These are phyloP conservation scores for Raphanus hybrid DNA, from an alignment of 441 rosid species.

Conservation along the genomic window DNA sequence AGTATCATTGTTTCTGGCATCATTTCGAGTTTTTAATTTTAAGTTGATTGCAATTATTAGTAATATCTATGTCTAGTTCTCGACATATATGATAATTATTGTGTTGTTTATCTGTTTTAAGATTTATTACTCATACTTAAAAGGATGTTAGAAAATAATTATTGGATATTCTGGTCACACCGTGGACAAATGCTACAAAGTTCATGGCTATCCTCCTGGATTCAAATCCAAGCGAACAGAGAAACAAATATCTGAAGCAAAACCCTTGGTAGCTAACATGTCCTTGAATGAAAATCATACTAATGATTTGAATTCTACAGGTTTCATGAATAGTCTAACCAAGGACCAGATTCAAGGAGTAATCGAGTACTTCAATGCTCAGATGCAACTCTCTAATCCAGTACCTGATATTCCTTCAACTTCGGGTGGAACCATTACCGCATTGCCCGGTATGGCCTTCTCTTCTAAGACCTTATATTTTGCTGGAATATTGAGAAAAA, in stretches of 20 bases:
- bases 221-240: background rate
- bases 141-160: conserved; percentile 9
- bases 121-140: conserved; percentile 6
- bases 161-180: background rate
- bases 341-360: background rate
- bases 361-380: background rate
- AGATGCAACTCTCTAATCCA: too few species aligned
- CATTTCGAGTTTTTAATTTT: conserved; percentile 9
- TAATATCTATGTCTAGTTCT: conserved; percentile 26
- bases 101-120: conserved; percentile 9
- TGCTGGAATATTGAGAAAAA: background rate
- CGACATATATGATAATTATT: conserved; percentile 18
- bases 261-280: background rate
- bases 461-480: background rate
- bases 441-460: background rate
- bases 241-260: too few species aligned
- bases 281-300: background rate
- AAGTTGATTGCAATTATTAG: conserved; percentile 15
- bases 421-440: background rate
- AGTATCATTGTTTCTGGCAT: conserved; percentile 31
- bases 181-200: background rate
- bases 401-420: background rate
- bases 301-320: background rate
- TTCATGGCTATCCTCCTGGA: background rate
- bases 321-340: background rate